A percentile compares a stretch with the other conserved stretches of the same genome.
phyloP scores from a whole-genome alignment of 2,329 filamentous ascomycete genomes.

The Amphichorda felina region DNA sequence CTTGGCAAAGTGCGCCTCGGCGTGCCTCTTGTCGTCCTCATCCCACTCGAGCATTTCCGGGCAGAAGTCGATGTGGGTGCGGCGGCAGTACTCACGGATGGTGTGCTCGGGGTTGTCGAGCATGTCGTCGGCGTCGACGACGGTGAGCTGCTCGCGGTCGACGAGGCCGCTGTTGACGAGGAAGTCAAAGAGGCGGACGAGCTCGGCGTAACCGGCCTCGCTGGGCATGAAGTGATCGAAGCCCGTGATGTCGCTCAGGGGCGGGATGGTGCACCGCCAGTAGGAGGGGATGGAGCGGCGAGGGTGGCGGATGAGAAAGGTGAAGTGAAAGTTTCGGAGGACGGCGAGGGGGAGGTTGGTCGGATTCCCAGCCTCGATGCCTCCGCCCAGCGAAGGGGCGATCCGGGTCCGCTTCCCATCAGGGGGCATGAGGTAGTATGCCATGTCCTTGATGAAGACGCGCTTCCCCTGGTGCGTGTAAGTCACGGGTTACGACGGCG shows the following conservation, averaged over 20 bases:
- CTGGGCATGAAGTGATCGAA: slow-evolving; percentile 78
- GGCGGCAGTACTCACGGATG: slow-evolving; percentile 69
- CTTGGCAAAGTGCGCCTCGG: slow-evolving; percentile 76
- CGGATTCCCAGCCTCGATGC: slow-evolving; percentile 59
- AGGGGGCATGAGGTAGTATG: slow-evolving; percentile 79
- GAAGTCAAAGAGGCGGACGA: slow-evolving; percentile 80
- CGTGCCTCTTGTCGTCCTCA: slow-evolving; percentile 60
- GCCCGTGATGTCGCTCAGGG: slow-evolving; percentile 68
- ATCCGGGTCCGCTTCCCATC: slow-evolving; percentile 54
- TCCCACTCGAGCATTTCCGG: slow-evolving; percentile 79
- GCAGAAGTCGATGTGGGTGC: slow-evolving; percentile 65
- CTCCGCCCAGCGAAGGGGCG: slow-evolving; percentile 68
- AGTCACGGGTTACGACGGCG: slow-evolving; percentile 6
- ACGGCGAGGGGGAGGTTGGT: slow-evolving; percentile 69
- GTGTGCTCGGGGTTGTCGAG: slow-evolving; percentile 71
- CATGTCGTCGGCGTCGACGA: slow-evolving; percentile 89
- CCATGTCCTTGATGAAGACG: slow-evolving; percentile 96
- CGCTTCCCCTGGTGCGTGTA: slow-evolving; percentile 59
- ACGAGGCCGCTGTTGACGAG: slow-evolving; percentile 58
- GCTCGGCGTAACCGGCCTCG: slow-evolving; percentile 84
- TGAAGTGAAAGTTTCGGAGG: slow-evolving; percentile 78
- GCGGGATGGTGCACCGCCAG: slow-evolving; percentile 87
- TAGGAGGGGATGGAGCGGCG: slow-evolving; percentile 83
- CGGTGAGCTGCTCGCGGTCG: slow-evolving; percentile 63
- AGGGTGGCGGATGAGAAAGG: slow-evolving; percentile 95